Evolutionary conservation across 1,284 basidiomycete species (phyloP), one percentile per base, ranked within the genome.

Genomic region (Gomphus bonarii): DNA sequence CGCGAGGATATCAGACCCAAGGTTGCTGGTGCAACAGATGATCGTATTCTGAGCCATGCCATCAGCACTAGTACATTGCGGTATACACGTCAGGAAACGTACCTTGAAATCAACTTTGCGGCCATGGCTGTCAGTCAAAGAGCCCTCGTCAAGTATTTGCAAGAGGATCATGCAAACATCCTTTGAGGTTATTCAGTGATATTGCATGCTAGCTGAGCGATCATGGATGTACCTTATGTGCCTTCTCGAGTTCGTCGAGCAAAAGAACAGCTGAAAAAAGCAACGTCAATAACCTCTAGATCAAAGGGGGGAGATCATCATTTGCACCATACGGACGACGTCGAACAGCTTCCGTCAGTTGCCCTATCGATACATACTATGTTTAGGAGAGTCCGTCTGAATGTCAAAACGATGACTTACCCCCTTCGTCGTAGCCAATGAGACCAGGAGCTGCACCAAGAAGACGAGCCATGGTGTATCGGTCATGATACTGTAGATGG

Each of bases 371-470:
- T 51, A 31, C 35, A 31, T 8, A 33, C 46, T 18, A 20, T 35
- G 25, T 14, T 55, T 4, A n/a, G 53, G 10, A 25, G 22, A 57
- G 60, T 61, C 42, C 18, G 30, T 11, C 5, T 33, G 42, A 46
- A n/a, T 38, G 30, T 22, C 20, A 14, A 42, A 30, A 25, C 3
- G 40, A 42, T n/a, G 43, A 4, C 61, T 65, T 62, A 69, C 87
- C 92, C 9, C 89, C 91, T 70, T 95, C 91, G 65, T 97, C 92
- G 65, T 92, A 91, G 1, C 95, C 95, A 18, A 98, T 86, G 65
- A 95, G 97, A 7, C 94, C 92, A 5, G 92, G 91, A 0, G 92
- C 89, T 0, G 93, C 89, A 60, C 93, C 94, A 54, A 97, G 91
- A 18, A 97, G 73, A 2, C 92, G 79, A 1, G 91, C 92, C 43